Evolutionary conservation across 305 asterid species (phyloP).

Genomic region (Solanum hybrid): DNA sequence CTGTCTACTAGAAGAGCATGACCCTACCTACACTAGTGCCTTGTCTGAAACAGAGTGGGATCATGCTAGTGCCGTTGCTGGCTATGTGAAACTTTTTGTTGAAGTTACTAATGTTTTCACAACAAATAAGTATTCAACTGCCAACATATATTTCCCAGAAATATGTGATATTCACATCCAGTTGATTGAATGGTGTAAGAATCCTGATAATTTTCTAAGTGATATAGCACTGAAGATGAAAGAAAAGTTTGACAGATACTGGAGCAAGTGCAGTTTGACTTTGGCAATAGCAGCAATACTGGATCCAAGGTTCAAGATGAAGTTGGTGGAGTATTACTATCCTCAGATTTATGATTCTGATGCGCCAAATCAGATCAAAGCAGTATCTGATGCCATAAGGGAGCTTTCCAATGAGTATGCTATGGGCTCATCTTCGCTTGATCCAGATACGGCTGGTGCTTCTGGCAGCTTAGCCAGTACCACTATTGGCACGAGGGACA

Average conservation of each 20-base stretch:
- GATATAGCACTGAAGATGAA: constrained; percentile 68
- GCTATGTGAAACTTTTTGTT: constrained; percentile 53
- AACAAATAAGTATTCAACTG: constrained; percentile 49
- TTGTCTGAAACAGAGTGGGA: constrained; percentile 83
- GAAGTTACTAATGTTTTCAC: constrained; percentile 48
- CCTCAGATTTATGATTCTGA: constrained; percentile 51
- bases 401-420: constrained; percentile 67
- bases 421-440: constrained; percentile 35
- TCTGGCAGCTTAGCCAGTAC: constrained; percentile 35
- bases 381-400: constrained; percentile 52
- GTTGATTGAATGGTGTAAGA: constrained; percentile 76
- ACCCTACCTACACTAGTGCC: constrained; percentile 46
- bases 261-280: constrained; percentile 71
- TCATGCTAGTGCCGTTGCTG: constrained; percentile 36
- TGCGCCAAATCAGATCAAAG: constrained; percentile 49
- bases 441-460: constrained; percentile 31
- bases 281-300: constrained; percentile 73
- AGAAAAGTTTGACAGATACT: constrained; percentile 61
- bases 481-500: constrained; percentile 53
- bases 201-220: constrained; percentile 61
- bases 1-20: constrained; percentile 49
- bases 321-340: constrained; percentile 79
- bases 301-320: constrained; percentile 92
- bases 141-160: constrained; percentile 68
- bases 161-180: constrained; percentile 77